Evolutionary conservation across 2,329 filamentous ascomycete species (phyloP).

Genomic region (Talaromyces sp.): DNA sequence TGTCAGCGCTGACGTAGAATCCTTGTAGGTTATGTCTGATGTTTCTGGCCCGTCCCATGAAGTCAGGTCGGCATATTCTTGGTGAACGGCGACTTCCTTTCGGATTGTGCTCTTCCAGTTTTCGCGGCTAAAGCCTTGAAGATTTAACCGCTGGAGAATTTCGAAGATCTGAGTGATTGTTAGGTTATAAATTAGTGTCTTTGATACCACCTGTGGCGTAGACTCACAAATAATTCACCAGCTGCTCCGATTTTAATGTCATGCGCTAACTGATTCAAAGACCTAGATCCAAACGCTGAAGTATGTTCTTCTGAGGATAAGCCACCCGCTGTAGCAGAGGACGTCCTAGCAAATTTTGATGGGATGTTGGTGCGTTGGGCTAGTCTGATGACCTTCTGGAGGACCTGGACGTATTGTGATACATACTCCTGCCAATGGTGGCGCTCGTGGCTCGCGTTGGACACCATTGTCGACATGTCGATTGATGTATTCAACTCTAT

Average conservation of each 20-base stretch:
- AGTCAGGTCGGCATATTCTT: slow-evolving; percentile 38
- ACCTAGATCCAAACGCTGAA: neutral
- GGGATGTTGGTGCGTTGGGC: neutral
- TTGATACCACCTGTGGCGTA: neutral
- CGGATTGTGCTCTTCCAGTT: slow-evolving; percentile 52
- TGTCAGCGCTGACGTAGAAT: neutral
- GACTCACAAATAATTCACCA: neutral
- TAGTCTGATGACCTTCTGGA: neutral
- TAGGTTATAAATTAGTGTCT: neutral
- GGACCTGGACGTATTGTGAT: neutral
- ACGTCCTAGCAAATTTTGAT: slow-evolving; percentile 9
- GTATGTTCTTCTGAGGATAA: neutral
- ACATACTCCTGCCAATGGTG: neutral
- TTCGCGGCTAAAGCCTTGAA: slow-evolving; percentile 30
- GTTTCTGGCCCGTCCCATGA: slow-evolving; percentile 43
- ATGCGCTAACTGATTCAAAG: neutral
- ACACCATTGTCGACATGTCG: neutral
- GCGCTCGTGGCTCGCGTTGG: neutral
- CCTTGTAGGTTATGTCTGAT: slow-evolving; percentile 29
- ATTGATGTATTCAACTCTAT: neutral
- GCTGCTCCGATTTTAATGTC: neutral
- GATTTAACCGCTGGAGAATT: slow-evolving; percentile 11
- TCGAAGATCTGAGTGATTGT: neutral
- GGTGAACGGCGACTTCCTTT: slow-evolving; percentile 35
- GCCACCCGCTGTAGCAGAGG: neutral